Conservation (phyloP, 2,329 filamentous ascomycete genomes). For the Cordyceps fumosorosea region DNA sequence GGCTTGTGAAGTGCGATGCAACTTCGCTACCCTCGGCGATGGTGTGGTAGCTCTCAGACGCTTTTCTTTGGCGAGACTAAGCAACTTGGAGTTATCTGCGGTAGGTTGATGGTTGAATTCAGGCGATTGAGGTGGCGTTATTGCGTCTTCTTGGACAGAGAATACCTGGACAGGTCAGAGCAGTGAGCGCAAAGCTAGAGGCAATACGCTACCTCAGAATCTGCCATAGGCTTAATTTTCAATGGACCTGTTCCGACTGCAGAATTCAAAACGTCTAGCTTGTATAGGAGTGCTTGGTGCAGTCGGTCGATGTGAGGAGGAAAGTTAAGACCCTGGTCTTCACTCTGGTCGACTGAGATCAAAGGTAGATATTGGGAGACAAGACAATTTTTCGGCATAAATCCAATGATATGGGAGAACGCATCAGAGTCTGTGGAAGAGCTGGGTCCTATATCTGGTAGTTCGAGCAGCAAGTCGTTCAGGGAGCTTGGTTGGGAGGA, state of each 20-base stretch:
- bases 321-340: slow-evolving; percentile 24
- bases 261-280: slow-evolving; percentile 17
- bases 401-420: not conserved
- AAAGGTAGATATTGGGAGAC: slow-evolving; percentile 26
- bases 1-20: not conserved
- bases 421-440: not conserved
- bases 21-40: not conserved
- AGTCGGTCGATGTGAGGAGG: slow-evolving; percentile 18
- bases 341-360: slow-evolving; percentile 16
- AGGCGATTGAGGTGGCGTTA: not conserved
- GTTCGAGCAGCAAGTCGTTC: not conserved
- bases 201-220: not conserved
- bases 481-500: not conserved
- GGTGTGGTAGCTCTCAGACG: not conserved
- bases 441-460: not conserved
- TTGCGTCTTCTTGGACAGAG: not conserved
- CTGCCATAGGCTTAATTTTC: too few species aligned
- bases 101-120: not conserved
- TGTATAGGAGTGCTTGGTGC: slow-evolving; percentile 20
- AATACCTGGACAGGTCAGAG: not conserved
- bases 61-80: not conserved
- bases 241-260: not conserved
- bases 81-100: not conserved
- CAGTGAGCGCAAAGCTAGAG: not conserved
- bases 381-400: slow-evolving; percentile 14